Evolutionary conservation across 1,139 yeast genomes (phyloP), one percentile per base, ranked within the genome.

Genomic region (Scheffersomyces insectosa): DNA sequence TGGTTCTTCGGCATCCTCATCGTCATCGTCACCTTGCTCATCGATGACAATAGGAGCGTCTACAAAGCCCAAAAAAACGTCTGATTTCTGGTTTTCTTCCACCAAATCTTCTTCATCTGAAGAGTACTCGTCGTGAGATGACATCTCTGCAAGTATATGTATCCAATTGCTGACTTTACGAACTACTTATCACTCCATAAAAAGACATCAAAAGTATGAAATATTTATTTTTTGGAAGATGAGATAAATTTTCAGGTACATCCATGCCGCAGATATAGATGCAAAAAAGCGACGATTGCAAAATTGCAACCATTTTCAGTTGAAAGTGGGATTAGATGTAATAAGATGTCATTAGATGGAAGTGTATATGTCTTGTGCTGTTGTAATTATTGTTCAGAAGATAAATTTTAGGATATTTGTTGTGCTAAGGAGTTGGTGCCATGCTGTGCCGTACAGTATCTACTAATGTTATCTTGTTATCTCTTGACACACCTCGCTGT

Each of bases 11-110:
- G 63, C 66, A 5, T 59, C 63, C 29, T 62, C 70, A 16, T 54
- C 58, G 13, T 44, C 40, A 8, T 42, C 48, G 9, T 55, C 54
- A 3, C 42, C 42, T 3, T 38, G 37, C 12, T 75, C 57, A 28
- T 28, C 54, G 2, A 36, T 14, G 11, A 44, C 59, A 20, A 72
- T 73, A 46, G 65, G 75, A 33, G 68, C 72, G 64, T 80, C 97
- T 8, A 82, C 83, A 51, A 80, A 83, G 0, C 95, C 93, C 13
- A 89, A 72, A 40, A 69, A 72, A 4, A 72, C 77, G 13, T 63
- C 56, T 1, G 75, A 62, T 25, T 51, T 52, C 33, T 46, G 44
- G 23, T 49, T 42, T 13, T 52, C 59, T 8, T 55, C 65, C 33
- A 60, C 49, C 16, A 60, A 45, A 35, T 67, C 68, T 39, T 67